Conservation (phyloP, 139 green algal genomes). For the Volvox reticuliferus region DNA sequence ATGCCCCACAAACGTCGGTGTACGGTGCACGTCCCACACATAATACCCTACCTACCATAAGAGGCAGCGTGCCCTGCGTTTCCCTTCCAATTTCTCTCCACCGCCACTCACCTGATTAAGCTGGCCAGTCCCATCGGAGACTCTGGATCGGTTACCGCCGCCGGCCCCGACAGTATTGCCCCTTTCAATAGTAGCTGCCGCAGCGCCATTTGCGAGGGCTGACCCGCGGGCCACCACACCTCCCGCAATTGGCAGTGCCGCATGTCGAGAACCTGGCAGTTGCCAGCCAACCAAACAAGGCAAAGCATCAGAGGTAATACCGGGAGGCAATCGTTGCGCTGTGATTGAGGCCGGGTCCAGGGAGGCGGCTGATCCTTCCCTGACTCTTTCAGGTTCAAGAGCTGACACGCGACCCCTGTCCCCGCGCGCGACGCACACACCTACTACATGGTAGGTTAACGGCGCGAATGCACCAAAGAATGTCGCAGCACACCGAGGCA, state of each 20-base stretch:
- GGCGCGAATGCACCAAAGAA: background rate
- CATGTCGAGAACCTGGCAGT: conserved; percentile 24
- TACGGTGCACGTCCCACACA: no score
- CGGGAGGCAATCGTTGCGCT: no score
- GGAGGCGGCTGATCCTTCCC: no score
- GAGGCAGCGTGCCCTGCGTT: no score
- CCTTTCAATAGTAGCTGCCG: conserved; percentile 33
- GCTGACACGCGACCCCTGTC: no score
- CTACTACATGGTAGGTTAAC: background rate
- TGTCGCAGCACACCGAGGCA: background rate
- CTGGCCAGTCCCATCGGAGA: background rate
- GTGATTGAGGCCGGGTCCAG: no score
- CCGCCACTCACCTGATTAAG: background rate
- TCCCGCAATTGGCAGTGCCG: conserved; percentile 10
- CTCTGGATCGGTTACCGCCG: background rate
- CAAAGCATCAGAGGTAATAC: no score
- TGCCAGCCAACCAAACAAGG: background rate
- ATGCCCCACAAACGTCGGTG: no score
- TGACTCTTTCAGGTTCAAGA: no score
- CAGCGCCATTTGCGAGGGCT: background rate
- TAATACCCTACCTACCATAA: no score
- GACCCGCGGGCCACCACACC: conserved; percentile 33
- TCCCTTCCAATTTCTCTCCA: background rate
- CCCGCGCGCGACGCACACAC: no score
- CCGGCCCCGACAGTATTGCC: background rate